A percentile compares a stretch with the other conserved stretches of the same genome.
phyloP scores from a whole-genome alignment of 2,329 filamentous ascomycete species.

The Biscogniauxia marginata region DNA sequence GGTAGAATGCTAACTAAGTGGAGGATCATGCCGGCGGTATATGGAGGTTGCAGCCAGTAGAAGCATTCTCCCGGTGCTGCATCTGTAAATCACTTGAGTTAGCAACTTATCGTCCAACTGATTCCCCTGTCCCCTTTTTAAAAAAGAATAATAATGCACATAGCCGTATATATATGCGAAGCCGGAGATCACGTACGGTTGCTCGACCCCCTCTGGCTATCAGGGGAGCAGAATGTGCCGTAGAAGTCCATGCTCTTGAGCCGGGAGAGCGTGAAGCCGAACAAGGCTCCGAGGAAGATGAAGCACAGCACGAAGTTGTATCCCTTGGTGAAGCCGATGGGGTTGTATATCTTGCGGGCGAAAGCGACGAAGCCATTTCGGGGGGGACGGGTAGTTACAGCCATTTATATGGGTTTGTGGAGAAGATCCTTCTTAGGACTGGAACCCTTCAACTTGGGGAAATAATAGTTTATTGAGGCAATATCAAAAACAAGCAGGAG shows the following conservation, averaged over 20 bases:
- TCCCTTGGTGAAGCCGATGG: conserved; percentile 53
- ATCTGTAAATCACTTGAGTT: not conserved
- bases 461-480: no score
- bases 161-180: not conserved
- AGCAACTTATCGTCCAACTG: not conserved
- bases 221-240: conserved; percentile 33
- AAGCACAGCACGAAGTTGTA: conserved; percentile 59
- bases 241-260: conserved; percentile 49
- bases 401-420: conserved; percentile 3
- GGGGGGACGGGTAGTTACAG: not conserved
- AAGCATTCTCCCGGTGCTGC: conserved; percentile 42
- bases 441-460: not conserved
- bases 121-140: no score
- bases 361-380: conserved; percentile 13
- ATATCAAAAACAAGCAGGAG: no score
- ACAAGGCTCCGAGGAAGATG: conserved; percentile 44
- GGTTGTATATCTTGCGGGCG: conserved; percentile 40
- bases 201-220: conserved; percentile 6
- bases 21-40: conserved; percentile 42
- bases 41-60: conserved; percentile 32
- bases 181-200: conserved; percentile 4
- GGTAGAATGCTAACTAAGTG: conserved; percentile 48
- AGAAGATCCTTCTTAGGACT: not conserved
- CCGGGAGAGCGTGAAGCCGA: conserved; percentile 49
- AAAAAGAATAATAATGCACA: not conserved